These are phyloP conservation scores for Acanthamoeba castellanii DNA, from an alignment of 208 protist genomes.

Conservation along the genomic window DNA sequence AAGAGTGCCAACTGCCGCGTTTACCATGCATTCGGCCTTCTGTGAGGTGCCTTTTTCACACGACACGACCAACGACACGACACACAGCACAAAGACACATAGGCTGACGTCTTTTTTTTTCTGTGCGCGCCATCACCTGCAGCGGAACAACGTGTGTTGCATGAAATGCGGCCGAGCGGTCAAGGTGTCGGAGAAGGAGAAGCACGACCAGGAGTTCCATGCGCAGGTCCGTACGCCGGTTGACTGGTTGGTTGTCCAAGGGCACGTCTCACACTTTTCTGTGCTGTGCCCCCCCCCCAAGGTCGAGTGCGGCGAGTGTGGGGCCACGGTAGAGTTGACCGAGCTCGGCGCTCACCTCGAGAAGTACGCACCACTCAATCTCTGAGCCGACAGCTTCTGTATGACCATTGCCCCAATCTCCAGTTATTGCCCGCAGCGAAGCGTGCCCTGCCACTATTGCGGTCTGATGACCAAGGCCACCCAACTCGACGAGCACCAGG, in stretches of 20 bases:
- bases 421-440: slow-evolving; percentile 33
- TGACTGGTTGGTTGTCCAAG: not conserved
- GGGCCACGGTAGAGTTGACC: not conserved
- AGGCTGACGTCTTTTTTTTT: not conserved
- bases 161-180: slow-evolving; percentile 52
- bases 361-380: not conserved
- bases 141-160: slow-evolving; percentile 40
- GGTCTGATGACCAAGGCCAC: not conserved
- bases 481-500: slow-evolving; percentile 43
- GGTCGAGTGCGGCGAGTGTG: slow-evolving; percentile 24
- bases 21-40: slow-evolving; percentile 52
- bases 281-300: not conserved
- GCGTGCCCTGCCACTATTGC: slow-evolving; percentile 43
- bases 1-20: slow-evolving; percentile 35
- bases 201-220: slow-evolving; percentile 68
- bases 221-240: not conserved
- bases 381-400: not conserved
- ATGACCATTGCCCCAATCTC: not conserved
- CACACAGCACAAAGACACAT: not conserved
- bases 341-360: not conserved
- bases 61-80: not conserved
- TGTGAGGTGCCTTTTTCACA: not conserved
- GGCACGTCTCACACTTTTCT: not conserved
- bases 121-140: not conserved
- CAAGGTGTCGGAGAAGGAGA: not conserved